phyloP scores from a whole-genome alignment of 768 basidiomycete species.

The Gloeophyllum trabeum region DNA sequence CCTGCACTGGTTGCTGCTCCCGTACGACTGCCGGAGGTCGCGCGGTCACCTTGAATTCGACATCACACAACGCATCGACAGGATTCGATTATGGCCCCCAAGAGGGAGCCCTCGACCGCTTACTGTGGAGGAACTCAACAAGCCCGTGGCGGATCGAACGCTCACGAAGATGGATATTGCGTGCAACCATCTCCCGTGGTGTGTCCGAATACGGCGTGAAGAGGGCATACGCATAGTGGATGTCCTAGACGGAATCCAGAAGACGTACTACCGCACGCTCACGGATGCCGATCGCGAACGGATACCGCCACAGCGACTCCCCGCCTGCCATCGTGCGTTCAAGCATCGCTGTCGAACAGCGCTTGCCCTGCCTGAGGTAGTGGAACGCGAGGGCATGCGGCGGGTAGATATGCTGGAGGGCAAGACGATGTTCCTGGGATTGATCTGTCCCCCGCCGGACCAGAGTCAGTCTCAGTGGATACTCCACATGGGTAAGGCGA shows the following conservation, averaged over 20 bases:
- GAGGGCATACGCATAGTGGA: slow-evolving; percentile 9
- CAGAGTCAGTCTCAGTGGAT: neutral
- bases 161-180: slow-evolving; percentile 9
- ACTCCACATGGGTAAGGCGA: neutral
- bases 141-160: slow-evolving; percentile 4
- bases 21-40: slow-evolving; percentile 3
- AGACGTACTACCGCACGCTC: slow-evolving; percentile 7
- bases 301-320: neutral
- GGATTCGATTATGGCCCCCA: slow-evolving; percentile 5
- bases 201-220: slow-evolving; percentile 6
- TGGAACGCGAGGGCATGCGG: slow-evolving; percentile 9
- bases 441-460: slow-evolving; percentile 9
- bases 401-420: slow-evolving; percentile 15
- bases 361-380: slow-evolving; percentile 4
- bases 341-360: slow-evolving; percentile 7
- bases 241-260: slow-evolving; percentile 10
- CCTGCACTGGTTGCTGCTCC: slow-evolving; percentile 13
- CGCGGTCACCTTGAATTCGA: slow-evolving; percentile 7
- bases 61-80: slow-evolving; percentile 3
- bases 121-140: neutral
- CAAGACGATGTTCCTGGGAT: slow-evolving; percentile 11
- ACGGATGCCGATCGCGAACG: slow-evolving; percentile 5
- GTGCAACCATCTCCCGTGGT: slow-evolving; percentile 7
- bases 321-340: slow-evolving; percentile 7
- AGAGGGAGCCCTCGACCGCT: slow-evolving; percentile 2